phyloP scores from a whole-genome alignment of 2,329 filamentous ascomycete genomes.

The Tolypocladium tropicale region DNA sequence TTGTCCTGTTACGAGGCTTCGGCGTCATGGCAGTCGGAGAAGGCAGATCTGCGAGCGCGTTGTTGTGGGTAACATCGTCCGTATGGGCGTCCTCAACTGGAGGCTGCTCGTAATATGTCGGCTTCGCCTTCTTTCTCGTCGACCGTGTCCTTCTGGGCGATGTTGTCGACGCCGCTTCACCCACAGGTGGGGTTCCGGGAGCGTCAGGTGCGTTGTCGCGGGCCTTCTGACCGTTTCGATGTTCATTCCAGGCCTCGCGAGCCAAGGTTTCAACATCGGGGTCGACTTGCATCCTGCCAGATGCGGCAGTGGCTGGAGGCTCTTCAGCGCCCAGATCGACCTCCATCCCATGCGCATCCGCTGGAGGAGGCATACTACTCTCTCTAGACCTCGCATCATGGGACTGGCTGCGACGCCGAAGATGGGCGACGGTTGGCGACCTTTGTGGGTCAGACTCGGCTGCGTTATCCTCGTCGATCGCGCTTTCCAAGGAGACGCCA shows the following conservation, averaged over 20 bases:
- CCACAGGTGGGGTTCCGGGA: slow-evolving; percentile 4
- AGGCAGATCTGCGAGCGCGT: slow-evolving; percentile 14
- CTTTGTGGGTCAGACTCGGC: slow-evolving; percentile 9
- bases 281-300: slow-evolving; percentile 4
- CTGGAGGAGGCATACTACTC: slow-evolving; percentile 10
- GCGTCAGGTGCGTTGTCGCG: slow-evolving; percentile 5
- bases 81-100: slow-evolving; percentile 7
- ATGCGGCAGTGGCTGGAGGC: background rate
- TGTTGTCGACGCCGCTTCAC: slow-evolving; percentile 1
- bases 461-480: slow-evolving; percentile 10
- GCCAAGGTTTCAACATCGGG: slow-evolving; percentile 19
- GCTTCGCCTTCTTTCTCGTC: slow-evolving; percentile 37
- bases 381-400: slow-evolving; percentile 16
- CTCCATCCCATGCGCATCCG: slow-evolving; percentile 12
- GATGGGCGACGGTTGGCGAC: slow-evolving; percentile 17
- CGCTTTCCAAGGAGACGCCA: slow-evolving; percentile 5
- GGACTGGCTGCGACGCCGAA: slow-evolving; percentile 14
- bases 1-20: slow-evolving; percentile 18
- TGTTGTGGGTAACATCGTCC: slow-evolving; percentile 6
- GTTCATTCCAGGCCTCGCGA: slow-evolving; percentile 23
- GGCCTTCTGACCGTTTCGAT: slow-evolving; percentile 17
- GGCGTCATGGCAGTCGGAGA: slow-evolving; percentile 22
- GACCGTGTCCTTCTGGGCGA: slow-evolving; percentile 18
- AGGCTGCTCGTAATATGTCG: slow-evolving; percentile 30
- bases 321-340: slow-evolving; percentile 7